phyloP scores from a whole-genome alignment of 176 grass and related monocot species.

The Phoenix roebelenii region DNA sequence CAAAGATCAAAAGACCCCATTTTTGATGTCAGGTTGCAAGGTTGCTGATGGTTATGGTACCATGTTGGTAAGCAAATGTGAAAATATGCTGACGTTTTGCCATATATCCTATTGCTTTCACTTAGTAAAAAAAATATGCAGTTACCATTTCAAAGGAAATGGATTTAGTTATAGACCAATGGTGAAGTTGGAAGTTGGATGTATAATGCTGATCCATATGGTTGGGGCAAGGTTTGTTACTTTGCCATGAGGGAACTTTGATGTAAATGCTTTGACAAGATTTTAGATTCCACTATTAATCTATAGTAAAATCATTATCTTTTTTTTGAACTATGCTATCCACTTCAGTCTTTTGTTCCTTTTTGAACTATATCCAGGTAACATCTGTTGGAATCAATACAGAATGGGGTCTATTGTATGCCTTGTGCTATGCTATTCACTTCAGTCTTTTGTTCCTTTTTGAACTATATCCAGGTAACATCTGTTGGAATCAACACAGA shows the following conservation, averaged over 20 bases:
- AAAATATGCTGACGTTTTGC: conserved; percentile 23
- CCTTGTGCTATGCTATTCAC: background rate
- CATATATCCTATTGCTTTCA: conserved; percentile 1
- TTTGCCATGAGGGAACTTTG: no score
- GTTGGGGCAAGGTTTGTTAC: no score
- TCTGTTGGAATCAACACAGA: conserved; percentile 87
- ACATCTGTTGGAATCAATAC: conserved; percentile 86
- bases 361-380: conserved; percentile 33
- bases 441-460: background rate
- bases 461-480: conserved; percentile 44
- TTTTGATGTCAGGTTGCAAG: conserved; percentile 98
- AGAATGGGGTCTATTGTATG: conserved; percentile 76
- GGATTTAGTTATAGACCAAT: no score
- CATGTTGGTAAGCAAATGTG: conserved; percentile 71
- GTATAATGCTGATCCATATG: no score
- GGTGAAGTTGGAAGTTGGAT: no score
- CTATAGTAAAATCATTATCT: background rate
- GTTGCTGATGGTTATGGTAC: conserved; percentile 92
- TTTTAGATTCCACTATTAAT: no score
- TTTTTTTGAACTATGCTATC: background rate
- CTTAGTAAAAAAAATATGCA: background rate
- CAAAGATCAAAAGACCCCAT: conserved; percentile 78
- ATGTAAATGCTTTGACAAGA: no score
- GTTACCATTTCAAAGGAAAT: no score
- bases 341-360: background rate